Evolutionary conservation across 805 yeast species (phyloP), one percentile per base, ranked within the genome.

Genomic region (Zygosaccharomyces gambellarensis): DNA sequence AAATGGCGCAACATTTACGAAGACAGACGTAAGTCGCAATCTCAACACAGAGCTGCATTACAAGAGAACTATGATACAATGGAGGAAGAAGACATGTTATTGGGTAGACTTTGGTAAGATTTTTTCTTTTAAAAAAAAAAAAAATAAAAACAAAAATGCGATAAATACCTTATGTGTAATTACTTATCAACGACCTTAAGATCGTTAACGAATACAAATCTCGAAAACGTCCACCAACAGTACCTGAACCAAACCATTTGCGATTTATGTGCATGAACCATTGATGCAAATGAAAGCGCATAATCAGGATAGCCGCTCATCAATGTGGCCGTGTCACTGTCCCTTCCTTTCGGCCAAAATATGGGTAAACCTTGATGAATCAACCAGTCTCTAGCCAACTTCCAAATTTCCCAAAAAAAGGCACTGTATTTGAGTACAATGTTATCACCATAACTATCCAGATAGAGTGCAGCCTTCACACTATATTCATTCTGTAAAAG

Each of bases 221-320:
- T 74, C 51, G 96, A 85, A 12, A 83, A 67, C 5, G 79, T 50
- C 62, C 94, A 72, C 97, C 97, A 94, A 1, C 89, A 83, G 71
- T 86, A 87, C 56, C 99, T 76, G 66, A 85, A 94, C 97, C 97
- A 92, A 7, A 85, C 90, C 87, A 94, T 87, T 66, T 94, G 99
- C 1, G 95, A 81, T 53, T 75, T 74, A 68, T 94, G 98, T 2
- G 86, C 95, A 55, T 75, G 75, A 2, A 83, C 70, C 96, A 92
- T 89, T 3, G 96, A 86, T 0, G 85, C 76, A 47, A 82, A 73
- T 4, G 77, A 61, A 11, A 71, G 47, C 0, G 70, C 50, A 42
- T 66, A 64, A 40, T 60, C 64, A 29, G 52, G 64, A 59, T 32
- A 71, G 10, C 60, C 60, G 54, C 41, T 71, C 38, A 76, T 68